These are phyloP conservation scores for Actinomortierella wolfii DNA, from an alignment of 371 early-diverging fungal genomes.

Conservation along the genomic window DNA sequence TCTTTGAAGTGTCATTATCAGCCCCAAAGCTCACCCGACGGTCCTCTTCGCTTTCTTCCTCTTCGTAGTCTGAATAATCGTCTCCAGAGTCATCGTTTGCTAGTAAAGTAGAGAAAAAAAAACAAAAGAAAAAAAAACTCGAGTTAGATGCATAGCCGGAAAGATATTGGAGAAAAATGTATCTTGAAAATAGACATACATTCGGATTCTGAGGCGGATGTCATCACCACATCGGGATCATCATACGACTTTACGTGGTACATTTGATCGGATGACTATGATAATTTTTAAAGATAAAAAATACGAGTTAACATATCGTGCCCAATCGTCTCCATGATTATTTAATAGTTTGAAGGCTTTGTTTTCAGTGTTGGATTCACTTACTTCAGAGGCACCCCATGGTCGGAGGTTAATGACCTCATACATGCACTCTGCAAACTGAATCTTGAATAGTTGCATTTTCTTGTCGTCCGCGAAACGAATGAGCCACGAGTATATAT, in stretches of 20 bases:
- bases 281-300: too few relatives aligned
- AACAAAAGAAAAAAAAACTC: not conserved
- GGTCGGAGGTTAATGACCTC: slow-evolving; percentile 58
- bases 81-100: slow-evolving; percentile 9
- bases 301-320: too few relatives aligned
- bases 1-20: slow-evolving; percentile 45
- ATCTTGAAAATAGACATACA: not conserved
- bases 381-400: slow-evolving; percentile 49
- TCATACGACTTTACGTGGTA: too few relatives aligned
- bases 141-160: too few relatives aligned
- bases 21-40: slow-evolving; percentile 5
- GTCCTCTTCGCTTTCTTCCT: slow-evolving; percentile 28
- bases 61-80: slow-evolving; percentile 26
- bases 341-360: too few relatives aligned
- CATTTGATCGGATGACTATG: too few relatives aligned
- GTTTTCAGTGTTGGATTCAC: too few relatives aligned
- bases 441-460: slow-evolving; percentile 54
- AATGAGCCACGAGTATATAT: slow-evolving; percentile 72
- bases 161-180: too few relatives aligned
- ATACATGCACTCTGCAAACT: slow-evolving; percentile 68
- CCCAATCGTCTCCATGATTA: too few relatives aligned
- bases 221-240: too few relatives aligned
- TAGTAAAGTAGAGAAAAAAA: not conserved
- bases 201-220: too few relatives aligned
- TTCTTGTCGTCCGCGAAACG: slow-evolving; percentile 53